These are phyloP conservation scores for Vigna trinervia DNA, from an alignment of 306 rosid genomes.

Conservation along the genomic window DNA sequence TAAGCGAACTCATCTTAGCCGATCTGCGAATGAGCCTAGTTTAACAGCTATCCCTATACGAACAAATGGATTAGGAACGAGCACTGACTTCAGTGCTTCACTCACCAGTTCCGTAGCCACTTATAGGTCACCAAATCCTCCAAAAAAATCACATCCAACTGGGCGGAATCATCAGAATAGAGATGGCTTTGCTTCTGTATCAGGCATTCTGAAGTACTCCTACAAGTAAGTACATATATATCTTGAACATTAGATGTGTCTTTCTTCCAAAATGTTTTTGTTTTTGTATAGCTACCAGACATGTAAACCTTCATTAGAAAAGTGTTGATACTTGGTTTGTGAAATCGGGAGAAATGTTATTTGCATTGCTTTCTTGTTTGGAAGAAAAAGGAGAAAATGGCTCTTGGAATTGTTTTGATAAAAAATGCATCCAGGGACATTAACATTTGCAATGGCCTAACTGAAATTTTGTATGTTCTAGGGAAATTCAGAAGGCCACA, in stretches of 20 bases:
- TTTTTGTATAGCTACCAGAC: background rate
- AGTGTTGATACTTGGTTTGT: constrained; percentile 45
- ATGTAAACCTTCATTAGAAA: background rate
- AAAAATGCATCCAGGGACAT: background rate
- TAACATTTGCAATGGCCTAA: constrained; percentile 20
- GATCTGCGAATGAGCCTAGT: constrained; percentile 57
- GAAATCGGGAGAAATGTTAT: constrained; percentile 10
- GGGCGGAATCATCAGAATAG: constrained; percentile 62
- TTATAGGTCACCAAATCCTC: constrained; percentile 49
- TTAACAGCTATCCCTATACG: constrained; percentile 62
- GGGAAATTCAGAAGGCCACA: constrained; percentile 48
- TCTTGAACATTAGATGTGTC: constrained; percentile 1
- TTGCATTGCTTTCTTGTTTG: background rate
- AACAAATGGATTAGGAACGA: constrained; percentile 66
- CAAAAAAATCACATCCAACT: constrained; percentile 46
- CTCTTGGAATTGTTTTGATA: background rate
- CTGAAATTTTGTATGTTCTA: constrained; percentile 26
- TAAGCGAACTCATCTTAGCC: constrained; percentile 54
- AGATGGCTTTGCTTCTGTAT: constrained; percentile 60
- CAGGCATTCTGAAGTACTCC: constrained; percentile 71
- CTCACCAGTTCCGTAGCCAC: constrained; percentile 51
- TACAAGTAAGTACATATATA: constrained; percentile 62
- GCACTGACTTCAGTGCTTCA: constrained; percentile 68
- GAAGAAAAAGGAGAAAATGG: constrained; percentile 9
- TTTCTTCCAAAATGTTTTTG: constrained; percentile 20